Conservation (phyloP, 306 rosid species). For the Begonia fuchsioides region DNA sequence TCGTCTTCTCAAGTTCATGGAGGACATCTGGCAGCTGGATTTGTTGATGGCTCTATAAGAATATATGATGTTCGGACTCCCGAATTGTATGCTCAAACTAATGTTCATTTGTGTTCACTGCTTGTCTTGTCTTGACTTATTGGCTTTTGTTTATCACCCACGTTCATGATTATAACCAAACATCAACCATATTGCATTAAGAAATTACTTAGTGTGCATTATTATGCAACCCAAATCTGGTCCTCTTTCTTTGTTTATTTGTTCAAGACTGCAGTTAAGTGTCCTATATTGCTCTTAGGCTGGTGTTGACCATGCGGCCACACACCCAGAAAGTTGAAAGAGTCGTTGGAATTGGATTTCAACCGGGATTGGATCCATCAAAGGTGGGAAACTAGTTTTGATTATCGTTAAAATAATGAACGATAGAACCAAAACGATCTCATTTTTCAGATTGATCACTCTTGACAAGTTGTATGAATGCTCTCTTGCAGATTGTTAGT, state of each 20-base stretch:
- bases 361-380: slow-evolving; percentile 84
- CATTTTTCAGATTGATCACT: too few relatives aligned
- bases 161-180: too few relatives aligned
- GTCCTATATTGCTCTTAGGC: slow-evolving; percentile 34
- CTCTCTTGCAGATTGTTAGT: slow-evolving; percentile 65
- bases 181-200: too few relatives aligned
- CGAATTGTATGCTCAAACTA: slow-evolving; percentile 46
- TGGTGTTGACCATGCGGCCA: slow-evolving; percentile 57
- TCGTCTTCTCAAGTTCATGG: slow-evolving; percentile 96
- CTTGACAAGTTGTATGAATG: too few relatives aligned
- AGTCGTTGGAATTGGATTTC: slow-evolving; percentile 93
- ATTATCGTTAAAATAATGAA: too few relatives aligned
- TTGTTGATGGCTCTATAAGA: slow-evolving; percentile 76
- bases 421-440: too few relatives aligned
- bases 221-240: too few relatives aligned
- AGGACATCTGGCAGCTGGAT: slow-evolving; percentile 94
- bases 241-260: background rate
- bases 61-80: slow-evolving; percentile 80
- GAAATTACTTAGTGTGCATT: too few relatives aligned
- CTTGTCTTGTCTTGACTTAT: too few relatives aligned
- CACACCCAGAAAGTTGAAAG: slow-evolving; percentile 62
- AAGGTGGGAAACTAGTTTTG: slow-evolving; percentile 53
- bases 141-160: too few relatives aligned
- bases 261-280: background rate
- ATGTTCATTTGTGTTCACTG: background rate